A percentile compares a stretch with the other conserved stretches of the same genome.
Evolutionary conservation across 2,329 filamentous ascomycete species (phyloP).

Genomic region (Pyricularia pennisetigena): DNA sequence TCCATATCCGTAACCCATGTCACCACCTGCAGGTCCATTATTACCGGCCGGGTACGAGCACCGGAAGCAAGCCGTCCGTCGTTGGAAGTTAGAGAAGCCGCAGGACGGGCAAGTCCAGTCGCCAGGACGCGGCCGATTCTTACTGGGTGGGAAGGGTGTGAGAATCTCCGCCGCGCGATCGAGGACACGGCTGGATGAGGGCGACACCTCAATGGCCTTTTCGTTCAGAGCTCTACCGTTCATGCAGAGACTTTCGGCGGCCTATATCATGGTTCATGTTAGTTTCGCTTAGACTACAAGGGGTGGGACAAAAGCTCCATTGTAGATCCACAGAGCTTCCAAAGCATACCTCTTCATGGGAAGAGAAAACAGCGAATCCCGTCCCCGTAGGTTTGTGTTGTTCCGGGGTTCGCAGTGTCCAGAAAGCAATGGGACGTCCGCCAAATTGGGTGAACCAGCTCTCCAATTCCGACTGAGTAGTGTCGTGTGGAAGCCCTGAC

Average conservation of each 20-base stretch:
- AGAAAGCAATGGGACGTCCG: slow-evolving; percentile 95
- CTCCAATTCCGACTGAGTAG: slow-evolving; percentile 95
- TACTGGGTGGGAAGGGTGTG: slow-evolving; percentile 94
- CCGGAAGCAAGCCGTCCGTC: slow-evolving; percentile 95
- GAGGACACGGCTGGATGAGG: slow-evolving; percentile 91
- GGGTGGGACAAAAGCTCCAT: not conserved
- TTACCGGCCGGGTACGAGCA: slow-evolving; percentile 97
- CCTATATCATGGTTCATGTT: slow-evolving; percentile 38
- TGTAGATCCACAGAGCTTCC: slow-evolving; percentile 4
- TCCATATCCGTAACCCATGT: slow-evolving; percentile 50
- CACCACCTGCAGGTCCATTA: slow-evolving; percentile 32
- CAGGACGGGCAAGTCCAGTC: slow-evolving; percentile 99
- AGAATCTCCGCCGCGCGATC: slow-evolving; percentile 93
- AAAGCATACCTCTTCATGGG: slow-evolving; percentile 84
- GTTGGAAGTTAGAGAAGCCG: slow-evolving; percentile 98
- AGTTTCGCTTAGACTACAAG: not conserved
- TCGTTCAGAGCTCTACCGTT: slow-evolving; percentile 96
- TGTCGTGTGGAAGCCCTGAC: slow-evolving; percentile 94
- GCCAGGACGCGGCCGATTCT: slow-evolving; percentile 92
- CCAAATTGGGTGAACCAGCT: slow-evolving; percentile 99
- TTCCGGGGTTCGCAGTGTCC: slow-evolving; percentile 94
- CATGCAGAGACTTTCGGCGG: slow-evolving; percentile 97
- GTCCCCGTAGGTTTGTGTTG: slow-evolving; percentile 99
- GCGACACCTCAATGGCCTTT: slow-evolving; percentile 97
- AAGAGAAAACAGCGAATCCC: slow-evolving; percentile 96